Base-by-base conservation (phyloP, 495 filamentous ascomycete species). In the Xylaria scruposa region DNA sequence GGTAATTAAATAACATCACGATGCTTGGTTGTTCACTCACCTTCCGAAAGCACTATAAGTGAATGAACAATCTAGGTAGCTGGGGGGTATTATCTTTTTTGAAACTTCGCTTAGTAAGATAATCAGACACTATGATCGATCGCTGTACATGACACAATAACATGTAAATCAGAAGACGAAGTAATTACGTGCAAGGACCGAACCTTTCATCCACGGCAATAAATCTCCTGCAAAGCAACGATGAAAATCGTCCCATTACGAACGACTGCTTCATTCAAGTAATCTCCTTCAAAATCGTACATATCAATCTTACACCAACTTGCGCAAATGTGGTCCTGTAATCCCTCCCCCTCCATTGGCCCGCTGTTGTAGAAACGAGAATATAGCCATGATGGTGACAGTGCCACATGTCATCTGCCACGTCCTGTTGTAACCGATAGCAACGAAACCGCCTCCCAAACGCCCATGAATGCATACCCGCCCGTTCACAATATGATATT, bases 291-390 rank as follows among this genome's bases (percentile, higher is more conserved):
- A 15, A 63, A 44, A n/a, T 49, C 33, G 46, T 70, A 62, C 44
- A 70, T 31, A 38, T 53, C 68, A 62, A 63, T 70, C 68, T 70
- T 63, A 70, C 68, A 63, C 54, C 24, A 69, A 33, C 40, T 63
- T 63, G 44, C 31, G 21, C 13, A 67, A 51, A 46, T n/a, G 49
- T 6, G 17, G 17, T 64, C 12, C 54, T 62, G 12, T 29, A n/a
- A 8, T 40, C 38, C 17, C 36, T 8, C 36, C 36, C 36, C 36
- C 36, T 7, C 31, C 46, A n/a, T 17, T 17, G 2, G 12, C 4
- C 24, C 8, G 13, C 24, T 13, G 17, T 31, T 38, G 19, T 26
- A 21, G 38, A 59, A 58, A 26, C 15, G 24, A 36, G 10, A 60
- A 60, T 24, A 38, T 49, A 29, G 13, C n/a, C 54, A 38, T 47